Base-by-base conservation (phyloP, 1,284 basidiomycete genomes). In the Leccinum pachyderme region DNA sequence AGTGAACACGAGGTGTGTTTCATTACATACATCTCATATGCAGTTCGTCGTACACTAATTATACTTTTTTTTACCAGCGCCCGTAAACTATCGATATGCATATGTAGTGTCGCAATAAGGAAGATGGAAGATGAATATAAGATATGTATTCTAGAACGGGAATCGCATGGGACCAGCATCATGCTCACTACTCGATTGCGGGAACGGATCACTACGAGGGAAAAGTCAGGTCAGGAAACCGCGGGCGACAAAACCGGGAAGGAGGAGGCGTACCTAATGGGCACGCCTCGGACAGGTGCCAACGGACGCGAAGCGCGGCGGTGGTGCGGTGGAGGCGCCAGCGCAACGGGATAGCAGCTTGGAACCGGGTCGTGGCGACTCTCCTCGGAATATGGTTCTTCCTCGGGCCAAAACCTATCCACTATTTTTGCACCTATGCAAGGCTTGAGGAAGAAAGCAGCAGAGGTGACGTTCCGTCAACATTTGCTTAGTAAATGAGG, bases 401-500 rank as follows among this genome's bases (percentile, higher is more conserved):
- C 69, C 58, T 71, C 67, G 51, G 67, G 67, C 69, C 67, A 72
- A 58, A 69, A 69, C 0, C 56, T 57, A 29, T 71, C 70, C 25
- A 68, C 28, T 1, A 69, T 69, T 60, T 68, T 69, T 3, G 61
- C 52, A 27, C 67, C 67, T 53, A 72, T 61, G 15, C 54, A 51
- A 12, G 70, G 67, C 68, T 68, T 37, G 22, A 15, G 15, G 33
- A 22, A 53, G 32, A 7, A 9, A 47, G 24, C 29, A 44, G 24
- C 22, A 29, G 35, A 7, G 39, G 43, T 8, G 5, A 47, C 35
- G 53, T 45, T 41, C 47, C 37, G 48, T 71, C 51, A 66, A 45
- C 49, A 29, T 49, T 31, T 27, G 33, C 15, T 28, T 24, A 32
- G 7, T 9, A 39, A 27, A 44, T 44, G 47, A 51, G 28, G 54